These are phyloP conservation scores for Berkeleyomyces basicola DNA, from an alignment of 2,329 filamentous ascomycete genomes.

Conservation along the genomic window DNA sequence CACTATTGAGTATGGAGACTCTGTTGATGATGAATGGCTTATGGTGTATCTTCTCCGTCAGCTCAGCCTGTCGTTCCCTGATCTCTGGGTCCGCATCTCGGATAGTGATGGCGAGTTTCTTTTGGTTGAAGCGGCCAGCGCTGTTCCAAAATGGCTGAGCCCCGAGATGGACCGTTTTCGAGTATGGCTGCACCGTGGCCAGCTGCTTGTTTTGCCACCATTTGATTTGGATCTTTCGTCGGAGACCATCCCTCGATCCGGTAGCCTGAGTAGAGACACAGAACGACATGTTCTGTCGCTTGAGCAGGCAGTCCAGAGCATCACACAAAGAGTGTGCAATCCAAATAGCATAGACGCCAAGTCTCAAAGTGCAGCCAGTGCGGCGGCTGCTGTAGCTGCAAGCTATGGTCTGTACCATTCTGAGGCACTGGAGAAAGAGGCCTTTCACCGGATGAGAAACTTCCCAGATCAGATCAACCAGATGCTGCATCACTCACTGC, in stretches of 20 bases:
- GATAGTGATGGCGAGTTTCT: conserved; percentile 93
- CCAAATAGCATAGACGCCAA: background rate
- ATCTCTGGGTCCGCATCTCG: conserved; percentile 66
- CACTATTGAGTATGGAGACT: conserved; percentile 76
- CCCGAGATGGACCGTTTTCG: conserved; percentile 79
- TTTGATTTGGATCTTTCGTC: conserved; percentile 33
- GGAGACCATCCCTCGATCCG: background rate
- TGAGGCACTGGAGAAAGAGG: conserved; percentile 63
- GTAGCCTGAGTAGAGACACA: background rate
- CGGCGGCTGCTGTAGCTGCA: background rate
- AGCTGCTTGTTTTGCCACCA: conserved; percentile 56
- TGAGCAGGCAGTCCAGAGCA: background rate
- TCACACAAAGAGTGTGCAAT: background rate
- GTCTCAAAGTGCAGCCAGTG: background rate
- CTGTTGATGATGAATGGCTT: conserved; percentile 93
- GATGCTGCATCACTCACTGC: conserved; percentile 58
- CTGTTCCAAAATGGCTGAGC: conserved; percentile 75
- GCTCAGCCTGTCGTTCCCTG: conserved; percentile 53
- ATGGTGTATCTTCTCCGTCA: conserved; percentile 79
- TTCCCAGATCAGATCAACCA: conserved; percentile 62
- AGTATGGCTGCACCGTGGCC: conserved; percentile 72
- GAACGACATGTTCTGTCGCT: background rate
- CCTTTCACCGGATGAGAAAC: conserved; percentile 72
- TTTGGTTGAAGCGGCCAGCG: conserved; percentile 80
- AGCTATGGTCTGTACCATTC: conserved; percentile 44